A percentile compares a stretch with the other conserved stretches of the same genome.
Conservation (phyloP, 768 basidiomycete genomes). For the Dioszegia crocea region DNA sequence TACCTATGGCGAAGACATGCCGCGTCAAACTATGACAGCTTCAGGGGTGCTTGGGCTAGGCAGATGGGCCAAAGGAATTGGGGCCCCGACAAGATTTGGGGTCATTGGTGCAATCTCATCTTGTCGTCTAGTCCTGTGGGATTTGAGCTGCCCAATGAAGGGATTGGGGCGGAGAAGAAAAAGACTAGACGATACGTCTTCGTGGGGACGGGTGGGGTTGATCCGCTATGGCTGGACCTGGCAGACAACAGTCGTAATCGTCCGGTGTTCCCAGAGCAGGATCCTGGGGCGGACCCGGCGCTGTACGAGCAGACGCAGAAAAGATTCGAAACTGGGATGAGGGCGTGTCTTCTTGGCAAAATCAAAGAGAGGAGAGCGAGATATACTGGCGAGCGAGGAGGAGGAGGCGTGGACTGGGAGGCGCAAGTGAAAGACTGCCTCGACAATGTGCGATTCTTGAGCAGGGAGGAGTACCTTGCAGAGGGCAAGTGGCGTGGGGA, state of each 20-base stretch:
- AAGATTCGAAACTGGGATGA: not conserved
- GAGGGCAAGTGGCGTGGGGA: constrained; percentile 5
- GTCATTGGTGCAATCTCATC: constrained; percentile 7
- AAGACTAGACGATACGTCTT: constrained; percentile 2
- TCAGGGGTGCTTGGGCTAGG: not conserved
- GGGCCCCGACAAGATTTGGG: constrained; percentile 7
- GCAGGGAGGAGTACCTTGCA: not conserved
- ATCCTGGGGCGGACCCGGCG: not conserved
- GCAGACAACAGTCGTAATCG: not conserved
- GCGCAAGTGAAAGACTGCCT: not conserved
- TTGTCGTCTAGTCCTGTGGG: not conserved
- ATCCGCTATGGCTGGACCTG: not conserved
- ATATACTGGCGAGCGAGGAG: not conserved
- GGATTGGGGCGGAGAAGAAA: not conserved
- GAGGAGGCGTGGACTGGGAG: not conserved
- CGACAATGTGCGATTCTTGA: constrained; percentile 1
- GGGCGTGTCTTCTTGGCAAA: not conserved
- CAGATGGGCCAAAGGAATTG: not conserved
- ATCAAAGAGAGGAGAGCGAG: not conserved
- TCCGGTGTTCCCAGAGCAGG: not conserved
- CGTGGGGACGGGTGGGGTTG: not conserved
- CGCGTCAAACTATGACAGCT: not conserved
- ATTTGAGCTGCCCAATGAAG: not conserved
- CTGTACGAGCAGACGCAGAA: not conserved
- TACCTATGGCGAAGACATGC: constrained; percentile 3